Evolutionary conservation across 768 basidiomycete genomes (phyloP).

Genomic region (Pulveroboletus sp.): DNA sequence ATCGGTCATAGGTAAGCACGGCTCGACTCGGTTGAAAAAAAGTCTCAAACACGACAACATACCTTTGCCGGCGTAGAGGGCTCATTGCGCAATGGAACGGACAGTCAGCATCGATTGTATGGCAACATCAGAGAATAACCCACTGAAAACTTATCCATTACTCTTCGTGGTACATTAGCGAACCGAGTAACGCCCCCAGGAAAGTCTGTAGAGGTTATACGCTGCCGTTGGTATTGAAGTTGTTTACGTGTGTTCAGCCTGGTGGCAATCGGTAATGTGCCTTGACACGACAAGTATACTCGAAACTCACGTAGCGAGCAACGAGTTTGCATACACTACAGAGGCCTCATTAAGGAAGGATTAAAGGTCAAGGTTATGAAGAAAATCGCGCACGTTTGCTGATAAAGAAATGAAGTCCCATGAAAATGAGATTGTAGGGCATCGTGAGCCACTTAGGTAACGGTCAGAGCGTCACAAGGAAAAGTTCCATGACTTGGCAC

Average conservation of each 20-base stretch:
- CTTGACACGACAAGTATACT: not conserved
- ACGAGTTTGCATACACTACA: conserved; percentile 47
- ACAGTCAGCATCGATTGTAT: not conserved
- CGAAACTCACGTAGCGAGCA: conserved; percentile 38
- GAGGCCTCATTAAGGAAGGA: not conserved
- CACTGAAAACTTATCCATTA: conserved; percentile 6
- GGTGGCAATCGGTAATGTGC: not conserved
- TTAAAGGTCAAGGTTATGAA: not conserved
- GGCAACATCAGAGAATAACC: not conserved
- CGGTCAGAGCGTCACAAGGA: not conserved
- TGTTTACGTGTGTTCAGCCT: conserved; percentile 38
- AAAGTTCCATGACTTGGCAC: conserved; percentile 6
- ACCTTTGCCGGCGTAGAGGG: conserved; percentile 17
- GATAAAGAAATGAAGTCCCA: conserved; percentile 51
- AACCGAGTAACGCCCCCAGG: conserved; percentile 24
- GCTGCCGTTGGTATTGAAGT: conserved; percentile 28
- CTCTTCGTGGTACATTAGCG: conserved; percentile 15
- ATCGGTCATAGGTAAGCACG: not conserved
- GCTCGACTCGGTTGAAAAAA: not conserved
- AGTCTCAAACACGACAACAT: not conserved
- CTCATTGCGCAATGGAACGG: conserved; percentile 11
- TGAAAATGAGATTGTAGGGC: conserved; percentile 45
- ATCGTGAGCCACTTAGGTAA: conserved; percentile 40
- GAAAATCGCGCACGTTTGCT: conserved; percentile 38
- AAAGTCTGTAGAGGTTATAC: conserved; percentile 27